Conservation (phyloP, 495 filamentous ascomycete species). For the Trichocladium antarcticum region DNA sequence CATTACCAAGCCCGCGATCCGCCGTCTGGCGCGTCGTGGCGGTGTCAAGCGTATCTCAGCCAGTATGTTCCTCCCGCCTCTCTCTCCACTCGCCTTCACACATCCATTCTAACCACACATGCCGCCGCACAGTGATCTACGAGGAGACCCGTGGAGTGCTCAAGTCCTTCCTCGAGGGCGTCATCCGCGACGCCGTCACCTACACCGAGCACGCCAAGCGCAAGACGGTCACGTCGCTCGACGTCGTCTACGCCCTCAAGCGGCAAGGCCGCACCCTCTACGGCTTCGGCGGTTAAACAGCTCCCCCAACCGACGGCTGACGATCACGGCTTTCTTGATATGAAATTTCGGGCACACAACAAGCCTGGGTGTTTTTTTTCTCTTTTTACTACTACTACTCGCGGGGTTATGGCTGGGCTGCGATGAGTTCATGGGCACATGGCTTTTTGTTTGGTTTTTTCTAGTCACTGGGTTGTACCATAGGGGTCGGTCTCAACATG, state of each 20-base stretch:
- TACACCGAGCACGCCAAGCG: slow-evolving; percentile 97
- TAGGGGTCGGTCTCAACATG: slow-evolving; percentile 6
- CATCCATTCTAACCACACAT: slow-evolving; percentile 23
- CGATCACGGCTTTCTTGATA: background rate
- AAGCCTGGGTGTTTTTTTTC: background rate
- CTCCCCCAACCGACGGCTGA: background rate
- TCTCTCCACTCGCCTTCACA: background rate
- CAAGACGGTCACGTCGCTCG: slow-evolving; percentile 91
- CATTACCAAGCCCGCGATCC: slow-evolving; percentile 99
- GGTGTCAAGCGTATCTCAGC: slow-evolving; percentile 99
- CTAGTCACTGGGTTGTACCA: slow-evolving; percentile 11
- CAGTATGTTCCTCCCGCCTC: slow-evolving; percentile 43
- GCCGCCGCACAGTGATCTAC: slow-evolving; percentile 64
- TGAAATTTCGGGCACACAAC: slow-evolving; percentile 7
- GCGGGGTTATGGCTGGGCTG: slow-evolving; percentile 12
- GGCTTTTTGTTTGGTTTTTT: slow-evolving; percentile 8
- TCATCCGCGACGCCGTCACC: slow-evolving; percentile 98
- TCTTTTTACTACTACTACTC: background rate
- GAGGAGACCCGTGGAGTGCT: slow-evolving; percentile 99
- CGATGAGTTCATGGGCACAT: slow-evolving; percentile 15
- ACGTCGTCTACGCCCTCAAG: slow-evolving; percentile 91
- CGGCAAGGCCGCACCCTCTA: slow-evolving; percentile 90
- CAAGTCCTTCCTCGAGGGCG: slow-evolving; percentile 99
- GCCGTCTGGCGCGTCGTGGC: slow-evolving; percentile 98
- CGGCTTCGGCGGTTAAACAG: slow-evolving; percentile 84